Base-by-base conservation (phyloP, 2,329 filamentous ascomycete species). In the Blumeriella jaapii region DNA sequence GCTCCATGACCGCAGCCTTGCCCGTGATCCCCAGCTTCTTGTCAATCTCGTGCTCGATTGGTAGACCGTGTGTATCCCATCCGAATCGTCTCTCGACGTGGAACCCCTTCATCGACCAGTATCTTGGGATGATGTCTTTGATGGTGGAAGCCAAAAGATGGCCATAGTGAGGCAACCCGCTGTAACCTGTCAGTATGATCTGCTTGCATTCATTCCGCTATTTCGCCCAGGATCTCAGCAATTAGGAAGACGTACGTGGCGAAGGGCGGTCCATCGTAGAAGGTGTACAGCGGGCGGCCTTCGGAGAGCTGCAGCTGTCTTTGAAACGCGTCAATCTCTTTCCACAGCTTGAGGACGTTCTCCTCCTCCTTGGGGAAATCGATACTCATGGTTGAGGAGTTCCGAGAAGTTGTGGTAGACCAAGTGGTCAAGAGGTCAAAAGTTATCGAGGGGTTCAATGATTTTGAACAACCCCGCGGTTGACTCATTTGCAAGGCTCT, bases 41-140 rank as follows among this genome's bases (percentile, higher is more conserved):
- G 67, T 95, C 89, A 55, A 95, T 95, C 62, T 95, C 89, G 59
- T 93, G 84, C 64, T 96, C 89, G 49, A 96, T 91, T 11, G 89
- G 89, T 34, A 96, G 69, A 42, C 89, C 89, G 56, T 95, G 89
- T 2, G 87, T 85, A 57, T 95, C 89, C 89, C 89, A 95, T 34
- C 89, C 89, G 49, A 95, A 95, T 40, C 87, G 74, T 46, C 89
- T 74, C 64, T 91, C 84, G 34, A 95, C 87, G 63, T 93, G 82
- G 56, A 78, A 83, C 11, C 89, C 89, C 58, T 93, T 93, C 87
- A 94, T 94, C 33, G 86, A 86, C 85, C 87, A 95, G 61, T 95
- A 96, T 50, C 89, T 70, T 6, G 89, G 86, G 48, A 96, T 93
- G 41, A 94, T 91, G 59, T 95, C 89, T 61, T 96, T 95, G 64